Evolutionary conservation across 352 stramenopile species (phyloP), one percentile per base, ranked within the genome.

Genomic region (Phytophthora sp.): DNA sequence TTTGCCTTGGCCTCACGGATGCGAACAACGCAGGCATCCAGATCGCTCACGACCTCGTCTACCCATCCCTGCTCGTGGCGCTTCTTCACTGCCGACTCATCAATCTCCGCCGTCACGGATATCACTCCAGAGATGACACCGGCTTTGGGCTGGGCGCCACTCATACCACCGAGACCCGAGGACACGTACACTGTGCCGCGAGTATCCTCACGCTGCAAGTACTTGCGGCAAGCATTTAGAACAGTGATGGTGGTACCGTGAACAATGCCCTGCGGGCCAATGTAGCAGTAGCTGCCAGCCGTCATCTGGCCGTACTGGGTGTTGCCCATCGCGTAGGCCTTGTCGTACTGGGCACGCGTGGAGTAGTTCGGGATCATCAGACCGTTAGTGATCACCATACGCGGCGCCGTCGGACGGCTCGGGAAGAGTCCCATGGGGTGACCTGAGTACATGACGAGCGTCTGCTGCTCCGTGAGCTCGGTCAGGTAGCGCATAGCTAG

Each of bases 321-420:
- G 55, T 91, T 90, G 59, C 88, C 89, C 71, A 93, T 82, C 36
- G 89, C 89, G 57, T 96, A 96, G 50, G 93, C 76, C 73, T 93
- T 92, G 71, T 96, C 87, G 75, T 95, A 95, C 71, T 91, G 88
- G 29, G 87, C 84, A 49, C 86, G 84, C 7, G 79, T 88, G 47
- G 80, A 93, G 75, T 96, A 96, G 80, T 96, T 96, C 29, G 89
- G 89, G 68, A 97, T 94, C 76, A 97, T 89, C 57, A 97, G 89
- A 45, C 89, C 89, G 66, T 97, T 97, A 13, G 89, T 96, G 26
- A 97, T 80, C 35, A 97, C 84, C 65, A 97, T 84, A 41, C 89
- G 79, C 27, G 89, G 88, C 0, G 88, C 85, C 18, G 91, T 81
- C 4, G 77, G 74, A 56, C 78, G 82, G 45, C 74, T 89, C 12